phyloP scores from a whole-genome alignment of 2,329 filamentous ascomycete species.

The Phaeosphaeriaceae sp. region DNA sequence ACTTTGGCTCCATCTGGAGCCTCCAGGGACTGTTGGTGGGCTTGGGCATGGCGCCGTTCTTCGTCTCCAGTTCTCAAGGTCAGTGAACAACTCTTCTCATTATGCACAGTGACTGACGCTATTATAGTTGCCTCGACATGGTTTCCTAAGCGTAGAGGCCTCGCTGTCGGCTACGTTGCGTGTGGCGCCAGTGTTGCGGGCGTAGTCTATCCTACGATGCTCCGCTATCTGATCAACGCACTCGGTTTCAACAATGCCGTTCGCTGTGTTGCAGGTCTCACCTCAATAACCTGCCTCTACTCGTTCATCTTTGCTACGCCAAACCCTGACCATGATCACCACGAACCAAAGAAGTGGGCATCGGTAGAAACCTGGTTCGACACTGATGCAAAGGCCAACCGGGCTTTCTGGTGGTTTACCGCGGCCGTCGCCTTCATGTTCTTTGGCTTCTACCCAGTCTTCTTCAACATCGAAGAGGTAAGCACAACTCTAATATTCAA shows the following conservation, averaged over 20 bases:
- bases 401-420: slow-evolving; percentile 54
- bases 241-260: slow-evolving; percentile 56
- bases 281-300: slow-evolving; percentile 49
- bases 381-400: slow-evolving; percentile 52
- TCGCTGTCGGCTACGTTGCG: slow-evolving; percentile 59
- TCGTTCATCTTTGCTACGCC: slow-evolving; percentile 54
- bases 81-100: slow-evolving; percentile 18
- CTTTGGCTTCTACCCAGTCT: slow-evolving; percentile 60
- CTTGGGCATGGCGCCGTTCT: slow-evolving; percentile 61
- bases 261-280: slow-evolving; percentile 51
- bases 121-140: slow-evolving; percentile 56
- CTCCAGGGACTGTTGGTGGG: slow-evolving; percentile 57
- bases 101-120: background rate
- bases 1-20: slow-evolving; percentile 54
- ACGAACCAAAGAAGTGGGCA: slow-evolving; percentile 50
- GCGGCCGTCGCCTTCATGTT: slow-evolving; percentile 57
- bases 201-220: slow-evolving; percentile 57
- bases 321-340: slow-evolving; percentile 51
- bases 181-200: slow-evolving; percentile 58
- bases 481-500: slow-evolving; percentile 11
- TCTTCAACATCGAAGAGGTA: slow-evolving; percentile 61
- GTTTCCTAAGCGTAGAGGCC: slow-evolving; percentile 56
- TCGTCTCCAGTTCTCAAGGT: slow-evolving; percentile 60
- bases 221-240: slow-evolving; percentile 50
- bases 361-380: slow-evolving; percentile 53